Conservation (phyloP, 2,329 filamentous ascomycete genomes). For the Aspergillus pseudoviridinutans region DNA sequence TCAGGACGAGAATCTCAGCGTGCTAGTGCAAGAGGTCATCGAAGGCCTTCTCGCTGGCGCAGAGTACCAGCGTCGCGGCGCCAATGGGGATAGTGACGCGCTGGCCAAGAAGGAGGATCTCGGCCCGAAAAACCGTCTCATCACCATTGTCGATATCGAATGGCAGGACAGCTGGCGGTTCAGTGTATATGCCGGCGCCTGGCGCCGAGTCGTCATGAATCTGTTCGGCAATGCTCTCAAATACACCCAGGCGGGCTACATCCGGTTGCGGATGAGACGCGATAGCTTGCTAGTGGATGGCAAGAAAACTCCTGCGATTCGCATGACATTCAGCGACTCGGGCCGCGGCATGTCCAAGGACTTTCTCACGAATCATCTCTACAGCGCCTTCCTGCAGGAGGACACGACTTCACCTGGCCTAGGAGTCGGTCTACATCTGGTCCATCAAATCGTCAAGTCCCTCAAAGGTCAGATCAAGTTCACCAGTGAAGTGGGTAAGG, state of each 20-base stretch:
- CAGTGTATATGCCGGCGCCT: conserved; percentile 5
- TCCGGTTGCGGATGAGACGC: conserved; percentile 15
- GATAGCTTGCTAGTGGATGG: conserved; percentile 3
- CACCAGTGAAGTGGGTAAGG: conserved; percentile 17
- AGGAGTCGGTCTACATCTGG: conserved; percentile 58
- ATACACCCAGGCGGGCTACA: conserved; percentile 7
- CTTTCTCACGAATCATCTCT: conserved; percentile 32
- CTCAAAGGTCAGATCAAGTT: conserved; percentile 22
- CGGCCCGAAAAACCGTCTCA: not conserved
- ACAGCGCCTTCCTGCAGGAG: conserved; percentile 59
- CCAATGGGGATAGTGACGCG: not conserved
- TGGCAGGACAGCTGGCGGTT: conserved; percentile 4
- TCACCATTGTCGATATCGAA: conserved; percentile 4
- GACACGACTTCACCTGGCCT: conserved; percentile 52
- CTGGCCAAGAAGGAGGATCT: not conserved
- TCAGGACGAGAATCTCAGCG: not conserved
- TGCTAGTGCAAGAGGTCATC: conserved; percentile 1
- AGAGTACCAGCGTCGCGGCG: conserved; percentile 1
- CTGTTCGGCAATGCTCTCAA: conserved; percentile 9
- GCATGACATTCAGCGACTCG: conserved; percentile 21
- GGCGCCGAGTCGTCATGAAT: conserved; percentile 10
- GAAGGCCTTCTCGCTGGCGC: conserved; percentile 3
- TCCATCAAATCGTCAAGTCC: conserved; percentile 38
- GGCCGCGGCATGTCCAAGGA: conserved; percentile 27
- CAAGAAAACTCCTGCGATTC: conserved; percentile 9